Conservation (phyloP, 139 green algal genomes). For the Coelastrella sp. region DNA sequence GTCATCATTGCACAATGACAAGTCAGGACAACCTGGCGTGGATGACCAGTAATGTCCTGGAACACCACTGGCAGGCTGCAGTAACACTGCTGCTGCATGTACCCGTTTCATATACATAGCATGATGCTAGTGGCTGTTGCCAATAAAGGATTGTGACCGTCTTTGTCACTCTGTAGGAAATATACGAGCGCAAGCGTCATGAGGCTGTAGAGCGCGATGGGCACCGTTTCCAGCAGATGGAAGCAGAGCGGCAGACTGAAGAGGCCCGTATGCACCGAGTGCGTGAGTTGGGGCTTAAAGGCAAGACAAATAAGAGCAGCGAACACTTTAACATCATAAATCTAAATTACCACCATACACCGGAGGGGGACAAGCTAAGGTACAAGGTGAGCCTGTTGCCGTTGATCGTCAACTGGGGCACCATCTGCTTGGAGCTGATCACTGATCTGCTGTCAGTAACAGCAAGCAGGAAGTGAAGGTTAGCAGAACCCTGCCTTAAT, state of each 20-base stretch:
- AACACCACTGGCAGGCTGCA: too few species aligned
- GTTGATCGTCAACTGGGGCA: background rate
- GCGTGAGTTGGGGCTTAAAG: constrained; percentile 18
- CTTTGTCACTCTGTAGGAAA: constrained; percentile 27
- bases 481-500: too few species aligned
- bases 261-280: constrained; percentile 15
- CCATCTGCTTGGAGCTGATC: background rate
- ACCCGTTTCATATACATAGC: too few species aligned
- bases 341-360: constrained; percentile 46
- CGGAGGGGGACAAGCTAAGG: constrained; percentile 42
- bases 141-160: background rate
- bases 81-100: background rate
- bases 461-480: too few species aligned
- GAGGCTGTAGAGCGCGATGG: constrained; percentile 35
- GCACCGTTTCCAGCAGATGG: constrained; percentile 35
- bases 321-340: constrained; percentile 63
- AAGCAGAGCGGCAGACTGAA: background rate
- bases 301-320: constrained; percentile 48
- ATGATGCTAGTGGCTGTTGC: background rate
- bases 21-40: too few species aligned
- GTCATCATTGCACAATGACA: too few species aligned
- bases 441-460: background rate
- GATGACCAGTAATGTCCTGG: too few species aligned
- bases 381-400: constrained; percentile 42
- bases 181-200: constrained; percentile 49